Conservation (phyloP, 192 early-diverging fungal genomes). For the Helicostylum pulchrum region DNA sequence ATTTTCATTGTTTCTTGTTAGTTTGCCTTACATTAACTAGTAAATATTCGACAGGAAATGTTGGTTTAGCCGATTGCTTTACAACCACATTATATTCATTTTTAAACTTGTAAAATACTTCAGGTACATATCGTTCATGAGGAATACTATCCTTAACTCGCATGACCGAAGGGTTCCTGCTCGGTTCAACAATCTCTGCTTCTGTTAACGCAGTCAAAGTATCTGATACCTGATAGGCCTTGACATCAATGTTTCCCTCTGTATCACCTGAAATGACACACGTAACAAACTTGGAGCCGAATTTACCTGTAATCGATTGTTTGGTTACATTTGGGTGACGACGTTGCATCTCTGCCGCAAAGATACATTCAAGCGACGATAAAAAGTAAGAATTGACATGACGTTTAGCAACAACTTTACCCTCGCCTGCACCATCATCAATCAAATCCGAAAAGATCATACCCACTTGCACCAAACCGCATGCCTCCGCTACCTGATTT, state of each 20-base stretch:
- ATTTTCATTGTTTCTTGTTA: not conserved
- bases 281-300: constrained; percentile 93
- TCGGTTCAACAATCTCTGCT: constrained; percentile 90
- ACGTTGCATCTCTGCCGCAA: constrained; percentile 83
- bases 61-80: constrained; percentile 86
- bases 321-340: constrained; percentile 64
- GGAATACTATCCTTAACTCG: constrained; percentile 69
- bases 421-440: constrained; percentile 74
- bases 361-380: constrained; percentile 83
- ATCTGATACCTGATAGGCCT: constrained; percentile 91
- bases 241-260: constrained; percentile 82
- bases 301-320: constrained; percentile 75
- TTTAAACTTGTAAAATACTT: constrained; percentile 94
- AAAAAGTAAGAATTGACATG: constrained; percentile 93
- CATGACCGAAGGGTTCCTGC: constrained; percentile 82
- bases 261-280: constrained; percentile 89
- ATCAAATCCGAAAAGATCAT: constrained; percentile 92
- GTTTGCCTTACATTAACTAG: constrained; percentile 75
- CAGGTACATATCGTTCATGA: constrained; percentile 85
- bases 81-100: constrained; percentile 92
- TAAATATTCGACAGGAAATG: constrained; percentile 96
- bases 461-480: constrained; percentile 74
- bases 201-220: constrained; percentile 83
- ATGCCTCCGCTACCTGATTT: constrained; percentile 58
- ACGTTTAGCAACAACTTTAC: constrained; percentile 83